These are phyloP conservation scores for Alternaria postmessia DNA, from an alignment of 2,329 filamentous ascomycete species.

Conservation along the genomic window DNA sequence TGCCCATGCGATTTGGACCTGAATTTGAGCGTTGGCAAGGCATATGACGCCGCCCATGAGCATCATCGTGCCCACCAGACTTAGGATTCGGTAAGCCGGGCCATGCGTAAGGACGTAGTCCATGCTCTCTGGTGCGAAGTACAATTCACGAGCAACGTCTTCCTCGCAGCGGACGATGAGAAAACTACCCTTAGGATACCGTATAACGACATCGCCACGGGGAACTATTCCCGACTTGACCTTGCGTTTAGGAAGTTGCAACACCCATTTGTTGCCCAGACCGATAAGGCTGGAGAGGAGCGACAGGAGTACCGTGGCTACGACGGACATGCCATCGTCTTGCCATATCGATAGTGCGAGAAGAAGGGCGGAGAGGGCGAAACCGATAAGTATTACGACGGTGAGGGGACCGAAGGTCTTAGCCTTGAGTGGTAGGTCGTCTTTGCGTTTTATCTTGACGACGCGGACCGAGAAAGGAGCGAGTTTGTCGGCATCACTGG, in stretches of 20 bases:
- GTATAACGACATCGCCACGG: slow-evolving; percentile 58
- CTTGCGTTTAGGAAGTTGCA: slow-evolving; percentile 53
- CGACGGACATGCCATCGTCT: slow-evolving; percentile 60
- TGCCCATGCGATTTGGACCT: slow-evolving; percentile 59
- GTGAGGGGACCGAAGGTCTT: slow-evolving; percentile 57
- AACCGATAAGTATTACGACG: slow-evolving; percentile 56
- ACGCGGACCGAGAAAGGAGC: slow-evolving; percentile 52
- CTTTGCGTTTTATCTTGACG: slow-evolving; percentile 45
- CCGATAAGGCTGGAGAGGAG: slow-evolving; percentile 60
- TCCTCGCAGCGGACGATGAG: slow-evolving; percentile 60
- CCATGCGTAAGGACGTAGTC: slow-evolving; percentile 55
- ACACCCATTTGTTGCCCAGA: slow-evolving; percentile 59
- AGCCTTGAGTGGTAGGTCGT: slow-evolving; percentile 50
- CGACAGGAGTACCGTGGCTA: slow-evolving; percentile 59
- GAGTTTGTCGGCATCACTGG: slow-evolving; percentile 48
- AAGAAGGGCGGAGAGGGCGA: slow-evolving; percentile 53
- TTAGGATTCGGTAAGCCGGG: slow-evolving; percentile 56
- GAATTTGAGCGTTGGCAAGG: slow-evolving; percentile 59
- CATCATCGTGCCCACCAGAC: slow-evolving; percentile 60
- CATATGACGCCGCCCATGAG: slow-evolving; percentile 63
- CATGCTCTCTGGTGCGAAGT: slow-evolving; percentile 61
- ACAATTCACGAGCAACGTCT: slow-evolving; percentile 59
- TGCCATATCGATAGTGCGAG: slow-evolving; percentile 56
- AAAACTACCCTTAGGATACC: slow-evolving; percentile 61
- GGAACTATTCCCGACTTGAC: slow-evolving; percentile 41